Evolutionary conservation across 2,329 filamentous ascomycete species (phyloP).

Genomic region (Cadophora gregata): DNA sequence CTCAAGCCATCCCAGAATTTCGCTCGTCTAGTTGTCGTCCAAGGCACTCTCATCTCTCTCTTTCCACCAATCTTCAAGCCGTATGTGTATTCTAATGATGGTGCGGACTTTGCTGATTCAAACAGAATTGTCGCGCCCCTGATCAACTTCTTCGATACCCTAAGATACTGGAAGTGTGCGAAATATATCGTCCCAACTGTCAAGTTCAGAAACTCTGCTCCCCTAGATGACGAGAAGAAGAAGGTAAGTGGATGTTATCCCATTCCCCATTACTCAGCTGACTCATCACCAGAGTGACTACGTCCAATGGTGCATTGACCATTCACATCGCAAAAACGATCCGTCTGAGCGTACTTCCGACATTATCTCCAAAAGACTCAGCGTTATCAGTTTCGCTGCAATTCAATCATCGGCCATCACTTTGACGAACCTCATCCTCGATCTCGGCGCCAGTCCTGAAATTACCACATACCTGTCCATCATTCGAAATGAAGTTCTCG

Average conservation of each 20-base stretch:
- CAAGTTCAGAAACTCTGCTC: constrained; percentile 39
- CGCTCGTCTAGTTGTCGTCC: constrained; percentile 45
- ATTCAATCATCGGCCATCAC: constrained; percentile 49
- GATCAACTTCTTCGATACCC: constrained; percentile 32
- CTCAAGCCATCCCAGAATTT: constrained; percentile 42
- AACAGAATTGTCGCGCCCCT: constrained; percentile 33
- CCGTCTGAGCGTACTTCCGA: constrained; percentile 45
- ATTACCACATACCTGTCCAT: constrained; percentile 48
- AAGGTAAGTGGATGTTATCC: constrained; percentile 25
- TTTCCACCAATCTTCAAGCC: constrained; percentile 45
- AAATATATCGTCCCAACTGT: constrained; percentile 46
- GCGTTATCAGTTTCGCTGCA: constrained; percentile 37
- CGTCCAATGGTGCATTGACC: constrained; percentile 49
- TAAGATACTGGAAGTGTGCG: constrained; percentile 40
- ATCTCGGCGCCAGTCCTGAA: constrained; percentile 46
- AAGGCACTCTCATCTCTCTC: constrained; percentile 44
- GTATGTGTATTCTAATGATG: constrained; percentile 39
- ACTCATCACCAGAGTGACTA: constrained; percentile 46
- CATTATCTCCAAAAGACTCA: constrained; percentile 42
- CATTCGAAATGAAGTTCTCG: constrained; percentile 48
- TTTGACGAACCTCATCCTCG: constrained; percentile 49
- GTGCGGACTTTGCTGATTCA: constrained; percentile 31
- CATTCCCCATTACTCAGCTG: constrained; percentile 15
- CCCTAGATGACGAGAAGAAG: constrained; percentile 34
- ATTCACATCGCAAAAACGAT: constrained; percentile 47